Percentiles rank a stretch among this genome's conserved stretches.
Conservation (phyloP, 2,329 filamentous ascomycete genomes). For the Laburnicola sp. region DNA sequence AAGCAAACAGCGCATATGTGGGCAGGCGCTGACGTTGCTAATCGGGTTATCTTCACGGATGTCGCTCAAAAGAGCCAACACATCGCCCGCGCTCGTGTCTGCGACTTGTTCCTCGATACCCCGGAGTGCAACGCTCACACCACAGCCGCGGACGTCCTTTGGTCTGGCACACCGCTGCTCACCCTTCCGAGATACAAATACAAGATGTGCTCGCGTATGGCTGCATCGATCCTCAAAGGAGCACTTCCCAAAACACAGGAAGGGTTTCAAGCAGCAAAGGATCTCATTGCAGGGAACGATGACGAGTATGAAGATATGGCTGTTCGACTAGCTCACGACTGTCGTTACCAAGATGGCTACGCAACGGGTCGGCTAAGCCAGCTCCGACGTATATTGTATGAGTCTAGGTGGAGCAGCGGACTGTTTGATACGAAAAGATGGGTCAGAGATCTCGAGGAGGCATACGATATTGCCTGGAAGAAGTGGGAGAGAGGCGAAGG, state of each 20-base stretch:
- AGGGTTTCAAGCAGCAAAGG: slow-evolving; percentile 68
- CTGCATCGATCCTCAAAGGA: slow-evolving; percentile 88
- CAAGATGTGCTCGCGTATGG: slow-evolving; percentile 99
- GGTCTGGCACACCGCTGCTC: slow-evolving; percentile 91
- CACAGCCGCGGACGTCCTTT: slow-evolving; percentile 92
- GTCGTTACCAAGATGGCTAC: slow-evolving; percentile 37
- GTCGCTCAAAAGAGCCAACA: slow-evolving; percentile 94
- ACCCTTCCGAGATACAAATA: slow-evolving; percentile 90
- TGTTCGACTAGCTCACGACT: slow-evolving; percentile 39
- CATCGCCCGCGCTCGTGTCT: slow-evolving; percentile 86
- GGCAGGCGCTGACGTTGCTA: slow-evolving; percentile 83
- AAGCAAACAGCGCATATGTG: slow-evolving; percentile 77
- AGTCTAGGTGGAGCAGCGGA: slow-evolving; percentile 80
- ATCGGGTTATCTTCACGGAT: slow-evolving; percentile 90
- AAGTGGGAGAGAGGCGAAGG: slow-evolving; percentile 83
- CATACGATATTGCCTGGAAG: slow-evolving; percentile 86
- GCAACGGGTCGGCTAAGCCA: slow-evolving; percentile 70
- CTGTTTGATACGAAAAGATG: slow-evolving; percentile 90
- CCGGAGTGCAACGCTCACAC: slow-evolving; percentile 98
- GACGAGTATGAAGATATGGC: slow-evolving; percentile 75
- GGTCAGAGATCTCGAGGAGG: slow-evolving; percentile 85
- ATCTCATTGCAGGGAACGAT: slow-evolving; percentile 78
- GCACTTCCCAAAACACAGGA: slow-evolving; percentile 73
- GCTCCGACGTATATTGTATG: slow-evolving; percentile 78
- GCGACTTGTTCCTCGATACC: slow-evolving; percentile 94